Percentiles rank a stretch among this genome's conserved stretches.
Evolutionary conservation across 1,284 basidiomycete species (phyloP).

Genomic region (Athelia sp.): DNA sequence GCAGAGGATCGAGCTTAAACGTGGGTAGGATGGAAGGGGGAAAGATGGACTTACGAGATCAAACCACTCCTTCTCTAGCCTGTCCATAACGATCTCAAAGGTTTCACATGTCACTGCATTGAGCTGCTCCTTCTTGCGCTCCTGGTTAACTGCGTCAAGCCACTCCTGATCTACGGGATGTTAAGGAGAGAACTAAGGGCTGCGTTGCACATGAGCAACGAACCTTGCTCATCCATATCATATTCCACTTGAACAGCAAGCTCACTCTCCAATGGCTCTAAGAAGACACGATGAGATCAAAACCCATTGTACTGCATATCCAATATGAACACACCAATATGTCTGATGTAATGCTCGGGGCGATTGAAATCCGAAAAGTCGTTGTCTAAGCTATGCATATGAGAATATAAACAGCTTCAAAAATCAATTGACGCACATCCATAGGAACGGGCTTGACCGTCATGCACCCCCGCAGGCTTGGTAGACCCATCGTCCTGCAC

Average conservation of each 20-base stretch:
- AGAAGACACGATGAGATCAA: neutral
- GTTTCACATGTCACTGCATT: constrained; percentile 78
- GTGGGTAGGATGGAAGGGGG: constrained; percentile 1
- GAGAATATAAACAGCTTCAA: constrained; percentile 4
- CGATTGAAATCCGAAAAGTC: constrained; percentile 72
- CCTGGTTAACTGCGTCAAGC: constrained; percentile 84
- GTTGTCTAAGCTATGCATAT: constrained; percentile 51
- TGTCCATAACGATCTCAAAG: constrained; percentile 97
- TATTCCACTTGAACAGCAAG: constrained; percentile 94
- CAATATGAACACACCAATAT: constrained; percentile 61
- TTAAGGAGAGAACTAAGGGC: constrained; percentile 2
- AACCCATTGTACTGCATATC: neutral
- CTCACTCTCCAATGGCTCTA: constrained; percentile 92
- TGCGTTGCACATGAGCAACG: constrained; percentile 13
- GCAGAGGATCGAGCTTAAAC: neutral
- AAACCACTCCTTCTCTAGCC: constrained; percentile 99
- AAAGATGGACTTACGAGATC: constrained; percentile 64
- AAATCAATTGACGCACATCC: constrained; percentile 44
- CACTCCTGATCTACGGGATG: constrained; percentile 80
- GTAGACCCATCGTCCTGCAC: constrained; percentile 54
- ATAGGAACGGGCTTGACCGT: constrained; percentile 49
- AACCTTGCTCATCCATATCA: constrained; percentile 99
- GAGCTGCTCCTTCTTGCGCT: constrained; percentile 76
- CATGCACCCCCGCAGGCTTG: constrained; percentile 48
- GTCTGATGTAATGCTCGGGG: constrained; percentile 86